These are phyloP conservation scores for Linanthus parryae DNA, from an alignment of 148 eudicot species.

Conservation along the genomic window DNA sequence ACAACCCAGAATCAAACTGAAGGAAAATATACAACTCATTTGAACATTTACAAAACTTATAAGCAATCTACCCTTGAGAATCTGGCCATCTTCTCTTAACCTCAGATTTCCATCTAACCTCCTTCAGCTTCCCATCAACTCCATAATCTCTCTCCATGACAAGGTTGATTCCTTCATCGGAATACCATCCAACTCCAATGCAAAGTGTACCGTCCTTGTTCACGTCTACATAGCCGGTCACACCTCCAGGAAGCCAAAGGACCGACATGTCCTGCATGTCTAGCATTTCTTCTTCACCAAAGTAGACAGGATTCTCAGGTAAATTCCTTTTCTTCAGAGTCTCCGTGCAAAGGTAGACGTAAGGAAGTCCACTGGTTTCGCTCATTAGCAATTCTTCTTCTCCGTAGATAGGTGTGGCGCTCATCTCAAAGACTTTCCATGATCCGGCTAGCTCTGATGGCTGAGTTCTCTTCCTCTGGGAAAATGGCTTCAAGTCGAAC, in stretches of 20 bases:
- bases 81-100: slow-evolving; percentile 87
- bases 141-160: slow-evolving; percentile 99
- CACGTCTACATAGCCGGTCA: slow-evolving; percentile 85
- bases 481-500: slow-evolving; percentile 81
- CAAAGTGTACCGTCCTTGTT: slow-evolving; percentile 81
- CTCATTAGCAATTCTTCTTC: slow-evolving; percentile 33
- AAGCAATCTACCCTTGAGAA: slow-evolving; percentile 28
- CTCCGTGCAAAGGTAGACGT: slow-evolving; percentile 84
- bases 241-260: slow-evolving; percentile 96
- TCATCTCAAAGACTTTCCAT: slow-evolving; percentile 96
- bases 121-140: slow-evolving; percentile 79
- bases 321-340: slow-evolving; percentile 76
- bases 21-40: neutral
- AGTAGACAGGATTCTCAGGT: slow-evolving; percentile 60
- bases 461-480: slow-evolving; percentile 72
- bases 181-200: slow-evolving; percentile 97
- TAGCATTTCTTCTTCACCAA: slow-evolving; percentile 81
- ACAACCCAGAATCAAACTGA: neutral
- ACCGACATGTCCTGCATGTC: slow-evolving; percentile 83
- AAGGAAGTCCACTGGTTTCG: slow-evolving; percentile 45
- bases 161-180: slow-evolving; percentile 91
- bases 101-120: slow-evolving; percentile 78
- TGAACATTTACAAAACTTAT: neutral
- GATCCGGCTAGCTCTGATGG: slow-evolving; percentile 76
- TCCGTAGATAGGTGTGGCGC: slow-evolving; percentile 83